Conservation (phyloP, 108 stramenopile species). For the Cyclostephanos tholiformis region DNA sequence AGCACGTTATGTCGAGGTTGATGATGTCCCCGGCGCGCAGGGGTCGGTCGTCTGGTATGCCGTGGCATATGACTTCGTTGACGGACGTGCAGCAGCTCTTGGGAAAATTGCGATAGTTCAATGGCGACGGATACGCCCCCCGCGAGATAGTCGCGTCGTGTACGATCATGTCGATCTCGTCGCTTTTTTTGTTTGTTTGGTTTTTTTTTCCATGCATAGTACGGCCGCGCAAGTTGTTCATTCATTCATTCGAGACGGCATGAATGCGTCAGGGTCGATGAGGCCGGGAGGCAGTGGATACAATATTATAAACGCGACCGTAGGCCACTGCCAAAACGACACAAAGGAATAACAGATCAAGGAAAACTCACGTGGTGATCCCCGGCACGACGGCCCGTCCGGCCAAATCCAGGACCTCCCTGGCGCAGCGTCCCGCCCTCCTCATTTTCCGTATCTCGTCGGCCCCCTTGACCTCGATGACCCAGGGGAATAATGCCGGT, state of each 20-base stretch:
- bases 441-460: conserved; percentile 94
- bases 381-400: conserved; percentile 84
- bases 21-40: conserved; percentile 90
- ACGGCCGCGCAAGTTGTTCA: too few relatives aligned
- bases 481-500: conserved; percentile 65
- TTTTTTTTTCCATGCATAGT: too few relatives aligned
- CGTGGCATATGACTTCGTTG: conserved; percentile 98
- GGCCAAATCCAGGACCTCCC: conserved; percentile 93
- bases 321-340: not conserved
- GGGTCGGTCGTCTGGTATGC: conserved; percentile 91
- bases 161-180: conserved; percentile 91
- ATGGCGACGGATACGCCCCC: conserved; percentile 84
- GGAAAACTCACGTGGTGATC: conserved; percentile 58
- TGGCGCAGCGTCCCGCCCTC: conserved; percentile 78
- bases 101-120: conserved; percentile 96
- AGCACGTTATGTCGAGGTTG: conserved; percentile 93
- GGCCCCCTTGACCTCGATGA: conserved; percentile 88
- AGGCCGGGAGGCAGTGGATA: not conserved
- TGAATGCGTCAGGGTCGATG: not conserved
- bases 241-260: not conserved
- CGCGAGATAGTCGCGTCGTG: conserved; percentile 66
- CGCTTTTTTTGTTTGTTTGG: conserved; percentile 16
- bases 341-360: not conserved
- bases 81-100: conserved; percentile 95
- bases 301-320: not conserved